Evolutionary conservation across 2,329 filamentous ascomycete species (phyloP).

Genomic region (Pseudovirgaria hyperparasitica): DNA sequence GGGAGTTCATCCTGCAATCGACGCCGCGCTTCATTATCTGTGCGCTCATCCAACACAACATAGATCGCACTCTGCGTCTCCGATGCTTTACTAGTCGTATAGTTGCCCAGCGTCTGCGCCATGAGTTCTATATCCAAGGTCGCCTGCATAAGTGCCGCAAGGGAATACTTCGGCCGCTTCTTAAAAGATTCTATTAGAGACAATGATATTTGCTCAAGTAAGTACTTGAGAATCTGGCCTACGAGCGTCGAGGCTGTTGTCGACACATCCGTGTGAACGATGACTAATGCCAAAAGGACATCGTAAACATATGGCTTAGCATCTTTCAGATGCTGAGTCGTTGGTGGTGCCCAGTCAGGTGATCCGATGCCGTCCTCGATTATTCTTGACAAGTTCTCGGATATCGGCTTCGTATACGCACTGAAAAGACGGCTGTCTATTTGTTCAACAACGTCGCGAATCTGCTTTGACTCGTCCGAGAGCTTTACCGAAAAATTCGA

Average conservation of each 20-base stretch:
- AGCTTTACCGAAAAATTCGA: slow-evolving; percentile 88
- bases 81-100: slow-evolving; percentile 70
- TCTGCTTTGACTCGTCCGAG: slow-evolving; percentile 84
- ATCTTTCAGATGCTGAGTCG: slow-evolving; percentile 45
- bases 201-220: slow-evolving; percentile 68
- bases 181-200: slow-evolving; percentile 75
- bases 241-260: slow-evolving; percentile 57
- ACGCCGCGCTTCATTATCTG: slow-evolving; percentile 72
- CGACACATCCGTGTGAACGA: slow-evolving; percentile 67
- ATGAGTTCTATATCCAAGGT: slow-evolving; percentile 96
- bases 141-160: slow-evolving; percentile 85
- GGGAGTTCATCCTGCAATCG: slow-evolving; percentile 75
- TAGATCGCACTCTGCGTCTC: slow-evolving; percentile 85
- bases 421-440: slow-evolving; percentile 88
- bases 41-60: slow-evolving; percentile 75
- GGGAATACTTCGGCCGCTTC: slow-evolving; percentile 50
- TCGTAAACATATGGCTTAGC: slow-evolving; percentile 86
- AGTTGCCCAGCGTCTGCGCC: slow-evolving; percentile 81
- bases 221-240: slow-evolving; percentile 67
- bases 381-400: slow-evolving; percentile 34
- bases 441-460: slow-evolving; percentile 78
- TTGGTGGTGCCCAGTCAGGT: slow-evolving; percentile 55
- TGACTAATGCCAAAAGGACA: slow-evolving; percentile 69
- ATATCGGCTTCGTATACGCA: slow-evolving; percentile 73
- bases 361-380: slow-evolving; percentile 62